Base-by-base conservation (phyloP, 768 basidiomycete species). In the Tulasnella sp. region DNA sequence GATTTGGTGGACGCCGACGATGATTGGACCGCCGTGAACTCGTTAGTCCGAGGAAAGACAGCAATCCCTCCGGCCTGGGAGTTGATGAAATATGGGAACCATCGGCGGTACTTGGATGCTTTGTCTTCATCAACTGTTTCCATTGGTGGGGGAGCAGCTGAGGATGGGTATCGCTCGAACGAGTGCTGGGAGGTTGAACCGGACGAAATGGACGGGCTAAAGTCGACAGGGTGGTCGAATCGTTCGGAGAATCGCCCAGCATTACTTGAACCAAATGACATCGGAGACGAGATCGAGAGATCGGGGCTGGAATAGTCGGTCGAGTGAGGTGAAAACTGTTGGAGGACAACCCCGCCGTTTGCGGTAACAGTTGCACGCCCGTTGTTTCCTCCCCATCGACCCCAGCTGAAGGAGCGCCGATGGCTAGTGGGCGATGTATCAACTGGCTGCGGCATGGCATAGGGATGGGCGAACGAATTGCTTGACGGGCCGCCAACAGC, bases 361-460 rank as follows among this genome's bases (percentile, higher is more conserved):
- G 26, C 70, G 32, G n/a, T 26, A 57, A 29, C 61, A 11, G 75
- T 51, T 73, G 61, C 39, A 48, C 70, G 74, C 20, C 57, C 29
- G 77, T 35, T 42, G 76, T 61, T 81, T 80, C 57, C 81, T 44
- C 48, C 75, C 78, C 55, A 74, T 73, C 9, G 81, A 77, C 16
- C 79, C 79, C 57, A 20, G 74, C 48, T 0, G 81, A 73, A 75
- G 78, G 78, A 7, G 82, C 79, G 67, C 80, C 80, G 26, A 83
- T 78, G 74, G n/a, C n/a, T 29, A 5, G 57, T 61, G 20, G 57
- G 57, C 9, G 57, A 61, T 15, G n/a, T 29, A 61, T 61, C 57
- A 23, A 15, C n/a, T 26, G 57, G n/a, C 57, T 61, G 57, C n/a
- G 5, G 57, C 23, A 61, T n/a, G 57, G 26, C 70, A 16, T 71